phyloP scores from a whole-genome alignment of 768 basidiomycete genomes.

The Amanita rimosa region DNA sequence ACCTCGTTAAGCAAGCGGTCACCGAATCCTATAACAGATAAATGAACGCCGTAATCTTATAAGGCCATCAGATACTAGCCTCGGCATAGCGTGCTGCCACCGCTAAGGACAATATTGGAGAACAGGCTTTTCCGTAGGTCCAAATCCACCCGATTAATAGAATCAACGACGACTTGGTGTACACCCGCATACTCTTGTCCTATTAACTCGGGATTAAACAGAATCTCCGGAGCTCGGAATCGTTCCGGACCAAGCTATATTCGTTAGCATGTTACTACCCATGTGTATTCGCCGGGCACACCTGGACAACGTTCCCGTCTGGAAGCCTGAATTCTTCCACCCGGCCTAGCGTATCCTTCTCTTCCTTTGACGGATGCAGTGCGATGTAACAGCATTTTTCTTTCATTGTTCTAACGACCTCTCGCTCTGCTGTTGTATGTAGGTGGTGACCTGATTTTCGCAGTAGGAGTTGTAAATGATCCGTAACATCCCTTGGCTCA shows the following conservation, averaged over 20 bases:
- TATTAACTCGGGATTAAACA: constrained; percentile 96
- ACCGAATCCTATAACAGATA: constrained; percentile 59
- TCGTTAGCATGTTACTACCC: constrained; percentile 9
- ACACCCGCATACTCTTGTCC: constrained; percentile 96
- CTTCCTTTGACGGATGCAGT: constrained; percentile 86
- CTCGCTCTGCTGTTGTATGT: constrained; percentile 94
- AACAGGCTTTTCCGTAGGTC: constrained; percentile 93
- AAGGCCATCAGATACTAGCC: constrained; percentile 34
- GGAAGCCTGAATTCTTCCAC: constrained; percentile 87
- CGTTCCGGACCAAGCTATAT: constrained; percentile 84
- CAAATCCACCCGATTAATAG: constrained; percentile 91
- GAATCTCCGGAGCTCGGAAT: constrained; percentile 92
- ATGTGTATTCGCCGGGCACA: constrained; percentile 21
- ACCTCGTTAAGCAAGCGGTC: constrained; percentile 95
- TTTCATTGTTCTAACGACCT: constrained; percentile 95
- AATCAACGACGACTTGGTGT: constrained; percentile 98
- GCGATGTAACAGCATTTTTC: constrained; percentile 98
- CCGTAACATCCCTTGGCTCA: constrained; percentile 78
- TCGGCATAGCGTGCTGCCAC: constrained; percentile 91
- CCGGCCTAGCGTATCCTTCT: constrained; percentile 75
- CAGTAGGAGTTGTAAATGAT: constrained; percentile 87
- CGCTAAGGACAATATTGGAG: constrained; percentile 93
- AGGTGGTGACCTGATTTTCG: constrained; percentile 92
- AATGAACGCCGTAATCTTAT: constrained; percentile 5
- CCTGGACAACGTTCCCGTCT: constrained; percentile 90